A percentile compares a stretch with the other conserved stretches of the same genome.
These are phyloP conservation scores for Hymenoscyphus infarciens DNA, from an alignment of 2,329 filamentous ascomycete species.

Conservation along the genomic window DNA sequence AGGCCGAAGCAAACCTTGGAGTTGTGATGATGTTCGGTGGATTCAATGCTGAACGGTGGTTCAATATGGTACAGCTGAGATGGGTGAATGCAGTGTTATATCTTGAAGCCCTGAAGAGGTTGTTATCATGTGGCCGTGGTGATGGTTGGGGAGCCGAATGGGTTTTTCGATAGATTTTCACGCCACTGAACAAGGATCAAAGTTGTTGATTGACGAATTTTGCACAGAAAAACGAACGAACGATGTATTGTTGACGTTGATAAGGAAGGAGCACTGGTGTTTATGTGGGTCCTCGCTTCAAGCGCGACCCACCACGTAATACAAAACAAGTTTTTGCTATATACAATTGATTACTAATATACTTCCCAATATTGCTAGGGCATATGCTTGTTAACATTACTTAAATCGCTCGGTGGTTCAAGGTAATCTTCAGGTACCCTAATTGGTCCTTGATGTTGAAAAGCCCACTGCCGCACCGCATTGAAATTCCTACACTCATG, in stretches of 20 bases:
- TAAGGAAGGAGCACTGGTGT: neutral
- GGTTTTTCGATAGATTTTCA: neutral
- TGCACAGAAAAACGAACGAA: neutral
- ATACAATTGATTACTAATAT: neutral
- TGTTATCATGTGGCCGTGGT: neutral
- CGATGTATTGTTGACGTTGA: neutral
- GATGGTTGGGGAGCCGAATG: neutral
- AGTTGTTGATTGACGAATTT: neutral
- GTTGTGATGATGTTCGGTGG: too few relatives aligned
- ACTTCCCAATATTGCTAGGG: slow-evolving; percentile 15
- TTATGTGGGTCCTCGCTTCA: neutral
- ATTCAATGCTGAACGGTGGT: too few relatives aligned
- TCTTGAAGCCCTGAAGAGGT: neutral
- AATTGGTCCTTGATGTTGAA: slow-evolving; percentile 40
- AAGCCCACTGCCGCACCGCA: slow-evolving; percentile 46
- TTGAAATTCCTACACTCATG: slow-evolving; percentile 52
- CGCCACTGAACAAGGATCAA: neutral
- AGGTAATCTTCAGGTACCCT: slow-evolving; percentile 22
- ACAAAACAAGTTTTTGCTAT: neutral
- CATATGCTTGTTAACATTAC: slow-evolving; percentile 22
- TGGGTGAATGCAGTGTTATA: neutral
- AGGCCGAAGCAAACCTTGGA: too few relatives aligned
- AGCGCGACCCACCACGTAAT: neutral
- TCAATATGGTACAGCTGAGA: too few relatives aligned
- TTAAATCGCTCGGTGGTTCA: slow-evolving; percentile 15